Percentiles rank a stretch among this genome's conserved stretches.
Conservation (phyloP, 139 green algal genomes). For the Ulvella scutata region DNA sequence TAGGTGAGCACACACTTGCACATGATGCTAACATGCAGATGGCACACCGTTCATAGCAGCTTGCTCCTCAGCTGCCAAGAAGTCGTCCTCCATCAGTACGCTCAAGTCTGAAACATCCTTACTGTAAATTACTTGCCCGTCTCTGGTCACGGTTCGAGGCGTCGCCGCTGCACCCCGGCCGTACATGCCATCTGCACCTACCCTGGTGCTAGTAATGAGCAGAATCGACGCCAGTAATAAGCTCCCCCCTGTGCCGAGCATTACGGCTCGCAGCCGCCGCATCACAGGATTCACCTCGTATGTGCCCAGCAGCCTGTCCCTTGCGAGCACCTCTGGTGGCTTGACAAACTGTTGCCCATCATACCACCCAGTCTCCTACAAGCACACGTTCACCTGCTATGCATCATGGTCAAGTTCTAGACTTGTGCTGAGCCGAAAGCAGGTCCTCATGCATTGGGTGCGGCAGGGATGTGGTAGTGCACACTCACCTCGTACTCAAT, state of each 20-base stretch:
- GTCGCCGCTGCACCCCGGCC: neutral
- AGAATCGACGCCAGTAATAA: constrained; percentile 25
- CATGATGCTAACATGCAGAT: too few relatives aligned
- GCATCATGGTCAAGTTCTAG: neutral
- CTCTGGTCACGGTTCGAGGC: neutral
- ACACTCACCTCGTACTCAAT: constrained; percentile 69
- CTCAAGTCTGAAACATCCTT: constrained; percentile 10
- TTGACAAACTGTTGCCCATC: constrained; percentile 68
- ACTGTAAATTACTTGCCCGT: constrained; percentile 14
- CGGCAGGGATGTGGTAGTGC: constrained; percentile 18
- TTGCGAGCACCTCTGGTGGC: constrained; percentile 57
- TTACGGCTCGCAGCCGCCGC: constrained; percentile 6
- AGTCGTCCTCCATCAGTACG: constrained; percentile 12
- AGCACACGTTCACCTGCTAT: neutral
- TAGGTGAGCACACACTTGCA: too few relatives aligned
- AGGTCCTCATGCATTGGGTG: neutral
- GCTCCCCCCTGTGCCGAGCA: constrained; percentile 25
- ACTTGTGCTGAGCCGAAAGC: neutral
- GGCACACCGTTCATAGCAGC: constrained; percentile 6
- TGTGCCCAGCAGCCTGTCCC: constrained; percentile 61
- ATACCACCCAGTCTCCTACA: constrained; percentile 42
- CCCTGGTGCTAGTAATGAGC: constrained; percentile 28
- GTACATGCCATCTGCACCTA: constrained; percentile 29
- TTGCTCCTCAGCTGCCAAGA: constrained; percentile 15
- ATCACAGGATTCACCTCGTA: constrained; percentile 27